These are phyloP conservation scores for Vitis amurensis DNA, from an alignment of 164 flowering plant species.

Conservation along the genomic window DNA sequence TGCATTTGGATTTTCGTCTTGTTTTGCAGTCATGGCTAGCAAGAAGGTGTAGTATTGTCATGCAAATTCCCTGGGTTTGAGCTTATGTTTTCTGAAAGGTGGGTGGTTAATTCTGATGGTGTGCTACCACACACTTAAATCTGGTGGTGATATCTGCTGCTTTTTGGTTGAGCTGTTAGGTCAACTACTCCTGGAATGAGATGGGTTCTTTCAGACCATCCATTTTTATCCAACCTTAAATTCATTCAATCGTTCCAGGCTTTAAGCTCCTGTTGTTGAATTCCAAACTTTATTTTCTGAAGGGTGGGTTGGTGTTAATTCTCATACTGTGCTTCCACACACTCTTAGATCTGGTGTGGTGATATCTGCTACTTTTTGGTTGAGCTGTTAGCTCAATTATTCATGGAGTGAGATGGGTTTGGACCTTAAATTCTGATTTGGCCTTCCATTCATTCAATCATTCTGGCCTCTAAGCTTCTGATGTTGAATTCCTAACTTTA, in stretches of 20 bases:
- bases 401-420: too few species aligned
- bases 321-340: too few species aligned
- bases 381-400: too few species aligned
- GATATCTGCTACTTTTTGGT: too few species aligned
- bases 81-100: background rate
- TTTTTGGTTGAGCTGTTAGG: background rate
- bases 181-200: background rate
- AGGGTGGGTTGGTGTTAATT: too few species aligned
- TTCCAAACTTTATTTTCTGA: too few species aligned
- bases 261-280: too few species aligned
- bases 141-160: background rate
- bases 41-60: background rate
- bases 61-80: background rate
- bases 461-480: background rate
- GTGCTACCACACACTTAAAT: background rate
- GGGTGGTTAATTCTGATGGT: background rate
- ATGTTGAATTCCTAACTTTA: background rate
- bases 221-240: background rate
- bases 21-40: too few species aligned
- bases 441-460: background rate
- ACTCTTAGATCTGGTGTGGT: too few species aligned
- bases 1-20: too few species aligned
- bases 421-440: too few species aligned
- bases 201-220: background rate
- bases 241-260: too few species aligned